Evolutionary conservation across 208 protist genomes (phyloP).

Genomic region (Kentomonas sorsogonicus): DNA sequence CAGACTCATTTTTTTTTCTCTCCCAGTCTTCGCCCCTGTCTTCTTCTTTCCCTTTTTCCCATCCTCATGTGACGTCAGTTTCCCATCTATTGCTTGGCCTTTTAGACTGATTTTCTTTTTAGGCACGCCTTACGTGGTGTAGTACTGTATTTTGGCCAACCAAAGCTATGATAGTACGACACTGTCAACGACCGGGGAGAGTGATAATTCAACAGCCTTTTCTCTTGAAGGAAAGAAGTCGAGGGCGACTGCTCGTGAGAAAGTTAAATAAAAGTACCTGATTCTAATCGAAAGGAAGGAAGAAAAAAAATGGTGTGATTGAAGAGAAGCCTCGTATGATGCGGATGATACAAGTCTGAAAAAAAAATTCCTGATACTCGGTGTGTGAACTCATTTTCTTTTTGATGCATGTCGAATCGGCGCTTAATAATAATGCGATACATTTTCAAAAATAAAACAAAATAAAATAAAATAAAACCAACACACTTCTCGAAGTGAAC

Average conservation of each 20-base stretch:
- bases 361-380: not conserved
- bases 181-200: no score
- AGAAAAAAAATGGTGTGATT: not conserved
- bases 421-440: not conserved
- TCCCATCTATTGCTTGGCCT: no score
- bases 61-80: no score
- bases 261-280: not conserved
- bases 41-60: slow-evolving; percentile 8
- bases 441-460: not conserved
- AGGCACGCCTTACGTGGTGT: no score
- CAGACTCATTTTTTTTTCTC: not conserved
- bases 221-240: no score
- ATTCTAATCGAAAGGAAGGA: no score
- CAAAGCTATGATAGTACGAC: no score
- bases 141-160: no score
- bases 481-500: no score
- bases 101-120: no score
- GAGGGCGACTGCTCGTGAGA: no score
- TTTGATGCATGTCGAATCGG: not conserved
- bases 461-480: not conserved
- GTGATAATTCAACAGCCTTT: no score
- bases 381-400: not conserved
- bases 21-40: slow-evolving; percentile 4
- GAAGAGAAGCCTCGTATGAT: not conserved
- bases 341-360: not conserved